Evolutionary conservation across 139 green algal genomes (phyloP), one percentile per base, ranked within the genome.

Genomic region (Trebouxia sp.): DNA sequence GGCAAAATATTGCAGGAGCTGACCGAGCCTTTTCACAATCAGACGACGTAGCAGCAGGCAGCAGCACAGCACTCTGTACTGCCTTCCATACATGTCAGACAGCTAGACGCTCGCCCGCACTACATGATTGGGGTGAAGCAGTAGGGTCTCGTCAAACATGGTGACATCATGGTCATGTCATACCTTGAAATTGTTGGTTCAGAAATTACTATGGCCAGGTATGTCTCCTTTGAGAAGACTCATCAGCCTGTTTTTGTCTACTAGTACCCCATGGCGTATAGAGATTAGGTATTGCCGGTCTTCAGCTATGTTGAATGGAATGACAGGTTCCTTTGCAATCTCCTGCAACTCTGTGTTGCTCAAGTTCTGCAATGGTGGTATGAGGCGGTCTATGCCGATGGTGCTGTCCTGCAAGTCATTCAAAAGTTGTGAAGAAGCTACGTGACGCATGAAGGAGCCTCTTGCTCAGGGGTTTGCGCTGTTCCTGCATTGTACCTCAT

Each of bases 251-350:
- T 88, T 70, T 58, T 87, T 88, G 14, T 93, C 26, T 11, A 87
- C 32, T 5, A 93, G 15, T n/a, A 85, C 28, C 1, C 87, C 87
- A 62, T 91, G 82, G 26, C 77, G 75, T 17, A 89, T 47, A 5
- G 83, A 91, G 26, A 95, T 80, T 79, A 91, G 90, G 87, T 93
- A 95, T 69, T 95, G 88, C 20, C 91, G 62, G 80, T 94, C 90
- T 14, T 82, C 89, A 37, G 65, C 35, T 14, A 93, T 84, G 22
- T 82, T 41, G 7, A 92, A 10, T 0, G 87, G 85, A 38, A 88
- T 69, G 12, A 88, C 51, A 26, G 82, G 77, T 37, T 87, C 67
- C 22, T 47, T 24, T 35, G 74, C 48, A 35, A 82, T 6, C 1
- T 74, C 47, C 0, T 1, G 3, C 14, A 47, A 32, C 17, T 70